Conservation (phyloP, 768 basidiomycete species). For the Russula compacta region DNA sequence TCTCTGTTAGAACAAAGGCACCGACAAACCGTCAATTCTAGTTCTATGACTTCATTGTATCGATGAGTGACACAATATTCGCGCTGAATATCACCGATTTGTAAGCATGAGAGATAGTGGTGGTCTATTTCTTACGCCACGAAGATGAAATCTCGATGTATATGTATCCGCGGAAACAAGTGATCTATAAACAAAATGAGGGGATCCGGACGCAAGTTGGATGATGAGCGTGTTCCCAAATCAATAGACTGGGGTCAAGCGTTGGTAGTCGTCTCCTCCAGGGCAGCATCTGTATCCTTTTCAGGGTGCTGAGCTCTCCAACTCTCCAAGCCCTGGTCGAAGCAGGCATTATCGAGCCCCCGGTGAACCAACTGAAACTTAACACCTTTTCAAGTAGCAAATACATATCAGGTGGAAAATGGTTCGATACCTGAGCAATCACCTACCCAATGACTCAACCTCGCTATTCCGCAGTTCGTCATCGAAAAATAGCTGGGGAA, state of each 20-base stretch:
- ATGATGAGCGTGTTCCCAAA: not conserved
- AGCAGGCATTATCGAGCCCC: constrained; percentile 52
- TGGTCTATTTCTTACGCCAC: too few relatives aligned
- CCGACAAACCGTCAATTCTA: not conserved
- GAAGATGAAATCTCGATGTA: too few relatives aligned
- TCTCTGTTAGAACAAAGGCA: not conserved
- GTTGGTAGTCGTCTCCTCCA: not conserved
- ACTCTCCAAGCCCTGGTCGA: constrained; percentile 58
- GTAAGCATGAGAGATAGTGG: too few relatives aligned
- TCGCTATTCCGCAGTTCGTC: constrained; percentile 11
- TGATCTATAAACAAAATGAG: not conserved
- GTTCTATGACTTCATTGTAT: not conserved
- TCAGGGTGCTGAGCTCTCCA: constrained; percentile 52
- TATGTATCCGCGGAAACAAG: not conserved
- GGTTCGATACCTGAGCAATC: not conserved
- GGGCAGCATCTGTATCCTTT: not conserved
- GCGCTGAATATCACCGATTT: too few relatives aligned
- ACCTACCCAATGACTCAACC: constrained; percentile 34
- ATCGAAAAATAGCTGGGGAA: constrained; percentile 8
- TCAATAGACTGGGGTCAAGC: not conserved
- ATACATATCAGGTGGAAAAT: not conserved
- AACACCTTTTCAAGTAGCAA: constrained; percentile 42
- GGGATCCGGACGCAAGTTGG: not conserved
- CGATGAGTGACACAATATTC: not conserved
- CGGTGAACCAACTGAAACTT: constrained; percentile 66